Conservation (phyloP, 2,329 filamentous ascomycete species). For the Fusarium illudens region DNA sequence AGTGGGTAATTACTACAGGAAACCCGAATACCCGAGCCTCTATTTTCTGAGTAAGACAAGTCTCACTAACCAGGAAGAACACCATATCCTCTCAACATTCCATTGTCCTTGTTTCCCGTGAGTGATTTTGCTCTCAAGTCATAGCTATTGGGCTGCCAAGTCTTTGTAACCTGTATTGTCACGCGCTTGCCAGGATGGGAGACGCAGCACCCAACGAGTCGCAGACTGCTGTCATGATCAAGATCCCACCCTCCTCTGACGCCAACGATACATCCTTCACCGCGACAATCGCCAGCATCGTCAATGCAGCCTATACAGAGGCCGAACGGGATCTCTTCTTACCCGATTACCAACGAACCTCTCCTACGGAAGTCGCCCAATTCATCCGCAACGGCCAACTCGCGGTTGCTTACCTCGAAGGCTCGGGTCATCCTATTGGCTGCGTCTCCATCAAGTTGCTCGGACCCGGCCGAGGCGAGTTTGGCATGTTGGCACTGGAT, state of each 20-base stretch:
- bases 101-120: not conserved
- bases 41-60: not conserved
- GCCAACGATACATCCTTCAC: constrained; percentile 31
- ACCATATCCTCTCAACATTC: not conserved
- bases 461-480: constrained; percentile 32
- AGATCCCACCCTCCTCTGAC: constrained; percentile 25
- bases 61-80: not conserved
- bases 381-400: constrained; percentile 37
- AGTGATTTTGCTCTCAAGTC: not conserved
- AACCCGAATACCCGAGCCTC: not conserved
- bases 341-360: constrained; percentile 41
- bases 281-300: constrained; percentile 29
- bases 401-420: constrained; percentile 34
- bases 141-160: not conserved
- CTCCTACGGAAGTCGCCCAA: constrained; percentile 26
- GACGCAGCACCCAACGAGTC: not conserved
- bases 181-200: not conserved
- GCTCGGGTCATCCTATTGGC: constrained; percentile 28
- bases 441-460: constrained; percentile 41
- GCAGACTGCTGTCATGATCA: constrained; percentile 18
- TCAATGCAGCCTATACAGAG: constrained; percentile 41
- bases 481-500: constrained; percentile 44
- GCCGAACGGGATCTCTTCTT: constrained; percentile 42
- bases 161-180: not conserved
- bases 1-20: no score